These are phyloP conservation scores for Polychaeton citri DNA, from an alignment of 2,329 filamentous ascomycete species.

Conservation along the genomic window DNA sequence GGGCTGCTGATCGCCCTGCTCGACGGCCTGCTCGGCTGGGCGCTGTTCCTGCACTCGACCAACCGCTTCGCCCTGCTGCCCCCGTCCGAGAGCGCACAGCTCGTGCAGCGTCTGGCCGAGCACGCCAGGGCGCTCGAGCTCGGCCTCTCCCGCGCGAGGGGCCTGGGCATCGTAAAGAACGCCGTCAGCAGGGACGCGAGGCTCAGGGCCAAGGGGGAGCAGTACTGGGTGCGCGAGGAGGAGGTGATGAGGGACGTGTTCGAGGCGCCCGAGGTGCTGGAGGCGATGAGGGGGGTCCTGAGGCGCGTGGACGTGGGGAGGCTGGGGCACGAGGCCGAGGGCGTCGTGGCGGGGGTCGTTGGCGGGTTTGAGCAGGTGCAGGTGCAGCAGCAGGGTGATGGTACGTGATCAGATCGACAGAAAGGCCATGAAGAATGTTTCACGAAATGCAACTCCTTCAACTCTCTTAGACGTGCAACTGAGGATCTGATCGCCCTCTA, in stretches of 20 bases:
- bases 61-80: constrained; percentile 57
- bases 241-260: constrained; percentile 59
- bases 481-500: no score
- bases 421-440: no score
- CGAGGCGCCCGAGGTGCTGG: constrained; percentile 63
- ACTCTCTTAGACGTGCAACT: no score
- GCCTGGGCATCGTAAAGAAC: constrained; percentile 65
- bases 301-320: constrained; percentile 48
- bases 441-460: no score
- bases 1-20: constrained; percentile 50
- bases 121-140: constrained; percentile 43
- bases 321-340: constrained; percentile 51
- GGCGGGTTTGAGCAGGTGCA: no score
- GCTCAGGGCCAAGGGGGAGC: constrained; percentile 50
- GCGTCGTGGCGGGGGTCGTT: constrained; percentile 31
- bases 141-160: constrained; percentile 54
- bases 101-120: constrained; percentile 43
- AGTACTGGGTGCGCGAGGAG: constrained; percentile 73
- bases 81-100: constrained; percentile 46
- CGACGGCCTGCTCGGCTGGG: constrained; percentile 48
- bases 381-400: no score
- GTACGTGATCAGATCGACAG: no score
- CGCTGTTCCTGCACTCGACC: constrained; percentile 66
- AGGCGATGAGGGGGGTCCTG: constrained; percentile 56
- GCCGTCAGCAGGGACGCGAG: constrained; percentile 60